These are phyloP conservation scores for Lathyrus aphaca DNA, from an alignment of 306 rosid species.

Conservation along the genomic window DNA sequence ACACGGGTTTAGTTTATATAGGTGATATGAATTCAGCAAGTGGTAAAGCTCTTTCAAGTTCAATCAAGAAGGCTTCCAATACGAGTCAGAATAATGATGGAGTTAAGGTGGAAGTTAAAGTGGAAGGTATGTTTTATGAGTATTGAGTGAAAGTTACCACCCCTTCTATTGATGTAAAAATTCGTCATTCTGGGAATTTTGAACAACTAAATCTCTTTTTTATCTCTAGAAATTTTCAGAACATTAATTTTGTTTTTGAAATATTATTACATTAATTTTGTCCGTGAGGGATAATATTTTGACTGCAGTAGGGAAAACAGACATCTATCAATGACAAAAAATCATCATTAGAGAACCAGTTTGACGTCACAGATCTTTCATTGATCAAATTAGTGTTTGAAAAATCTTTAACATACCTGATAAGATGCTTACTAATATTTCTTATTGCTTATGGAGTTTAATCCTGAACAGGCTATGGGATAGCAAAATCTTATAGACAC, in stretches of 20 bases:
- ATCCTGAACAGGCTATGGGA: background rate
- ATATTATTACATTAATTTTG: slow-evolving; percentile 1
- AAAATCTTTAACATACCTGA: background rate
- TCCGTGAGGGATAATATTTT: slow-evolving; percentile 1
- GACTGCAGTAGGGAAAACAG: background rate
- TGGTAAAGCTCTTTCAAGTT: slow-evolving; percentile 54
- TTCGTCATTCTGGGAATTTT: slow-evolving; percentile 8
- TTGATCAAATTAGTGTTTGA: background rate
- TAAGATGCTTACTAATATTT: background rate
- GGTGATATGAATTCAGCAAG: slow-evolving; percentile 43
- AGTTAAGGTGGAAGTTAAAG: slow-evolving; percentile 56
- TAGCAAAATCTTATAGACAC: background rate
- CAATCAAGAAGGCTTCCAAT: slow-evolving; percentile 58
- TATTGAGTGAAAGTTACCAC: slow-evolving; percentile 20
- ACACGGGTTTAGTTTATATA: slow-evolving; percentile 24
- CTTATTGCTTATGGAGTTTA: background rate
- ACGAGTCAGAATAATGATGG: slow-evolving; percentile 51
- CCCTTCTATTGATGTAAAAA: slow-evolving; percentile 6
- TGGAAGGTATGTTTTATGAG: slow-evolving; percentile 63
- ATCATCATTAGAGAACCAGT: background rate
- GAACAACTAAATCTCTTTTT: background rate
- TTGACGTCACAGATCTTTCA: slow-evolving; percentile 13
- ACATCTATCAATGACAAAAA: background rate
- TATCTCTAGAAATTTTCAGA: slow-evolving; percentile 10
- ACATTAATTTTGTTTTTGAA: slow-evolving; percentile 5